Conservation (phyloP, 805 yeast genomes). For the Candida silvicultrix region DNA sequence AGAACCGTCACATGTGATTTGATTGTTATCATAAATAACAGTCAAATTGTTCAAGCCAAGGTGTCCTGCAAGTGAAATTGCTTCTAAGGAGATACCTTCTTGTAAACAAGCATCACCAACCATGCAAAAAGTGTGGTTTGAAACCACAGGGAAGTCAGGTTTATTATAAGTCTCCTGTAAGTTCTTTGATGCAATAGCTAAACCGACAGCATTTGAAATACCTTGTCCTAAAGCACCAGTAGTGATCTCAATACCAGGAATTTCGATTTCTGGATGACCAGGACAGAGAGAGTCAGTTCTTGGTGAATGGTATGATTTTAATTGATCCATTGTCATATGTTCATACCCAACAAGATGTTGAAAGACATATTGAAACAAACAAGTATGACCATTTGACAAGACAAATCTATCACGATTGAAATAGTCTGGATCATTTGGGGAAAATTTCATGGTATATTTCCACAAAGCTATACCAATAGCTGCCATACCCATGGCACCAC, state of each 20-base stretch:
- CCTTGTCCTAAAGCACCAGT: conserved; percentile 40
- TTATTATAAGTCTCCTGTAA: conserved; percentile 29
- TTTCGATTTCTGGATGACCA: conserved; percentile 36
- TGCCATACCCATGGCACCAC: conserved; percentile 37
- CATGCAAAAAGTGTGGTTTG: conserved; percentile 26
- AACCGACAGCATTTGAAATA: conserved; percentile 32
- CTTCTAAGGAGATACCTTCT: conserved; percentile 34
- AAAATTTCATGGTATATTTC: conserved; percentile 26
- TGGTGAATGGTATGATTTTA: conserved; percentile 27
- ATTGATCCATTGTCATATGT: conserved; percentile 28
- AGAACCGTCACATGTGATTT: conserved; percentile 32
- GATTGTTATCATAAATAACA: conserved; percentile 32
- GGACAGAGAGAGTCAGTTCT: conserved; percentile 25
- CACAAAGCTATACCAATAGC: conserved; percentile 31
- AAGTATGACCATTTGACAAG: conserved; percentile 32
- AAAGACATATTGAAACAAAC: conserved; percentile 27
- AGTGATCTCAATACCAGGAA: conserved; percentile 32
- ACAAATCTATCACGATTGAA: conserved; percentile 34
- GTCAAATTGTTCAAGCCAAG: conserved; percentile 29
- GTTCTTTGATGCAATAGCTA: conserved; percentile 32
- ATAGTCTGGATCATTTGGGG: conserved; percentile 26
- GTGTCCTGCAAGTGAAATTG: conserved; percentile 34
- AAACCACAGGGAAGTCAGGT: conserved; percentile 25
- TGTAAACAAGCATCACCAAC: conserved; percentile 36
- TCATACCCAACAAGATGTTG: conserved; percentile 27